Conservation (phyloP, 129 eudicot genomes). For the Saposhnikovia divaricata region DNA sequence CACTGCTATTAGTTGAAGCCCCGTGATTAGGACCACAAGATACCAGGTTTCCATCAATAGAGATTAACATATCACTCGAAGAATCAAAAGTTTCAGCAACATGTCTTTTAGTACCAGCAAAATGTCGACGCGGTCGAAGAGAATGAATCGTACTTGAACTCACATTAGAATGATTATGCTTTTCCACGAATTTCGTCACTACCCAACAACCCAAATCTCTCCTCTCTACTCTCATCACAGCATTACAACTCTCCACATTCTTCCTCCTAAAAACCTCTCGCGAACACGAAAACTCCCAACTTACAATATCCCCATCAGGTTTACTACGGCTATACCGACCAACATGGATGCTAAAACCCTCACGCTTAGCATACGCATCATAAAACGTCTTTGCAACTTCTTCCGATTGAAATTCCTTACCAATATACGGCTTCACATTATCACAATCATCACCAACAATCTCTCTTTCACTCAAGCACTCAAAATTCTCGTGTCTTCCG, state of each 20-base stretch:
- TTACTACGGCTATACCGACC: constrained; percentile 32
- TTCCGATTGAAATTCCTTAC: constrained; percentile 49
- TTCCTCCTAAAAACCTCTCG: constrained; percentile 39
- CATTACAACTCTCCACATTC: constrained; percentile 44
- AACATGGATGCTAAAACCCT: constrained; percentile 41
- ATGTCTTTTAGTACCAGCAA: constrained; percentile 36
- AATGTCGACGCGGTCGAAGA: constrained; percentile 40
- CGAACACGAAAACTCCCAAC: constrained; percentile 43
- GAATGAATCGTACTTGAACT: constrained; percentile 36
- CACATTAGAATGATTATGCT: constrained; percentile 45
- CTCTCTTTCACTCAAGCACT: constrained; percentile 18
- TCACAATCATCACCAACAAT: constrained; percentile 13
- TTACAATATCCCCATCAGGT: constrained; percentile 38
- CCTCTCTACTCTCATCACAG: constrained; percentile 35
- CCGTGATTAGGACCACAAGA: constrained; percentile 21
- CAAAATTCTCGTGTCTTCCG: constrained; percentile 10
- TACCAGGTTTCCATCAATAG: constrained; percentile 28
- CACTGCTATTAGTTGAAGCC: neutral
- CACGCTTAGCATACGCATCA: constrained; percentile 44
- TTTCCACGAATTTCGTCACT: constrained; percentile 48
- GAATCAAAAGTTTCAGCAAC: constrained; percentile 19
- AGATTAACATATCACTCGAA: constrained; percentile 23
- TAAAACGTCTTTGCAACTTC: constrained; percentile 43
- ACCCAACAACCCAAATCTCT: constrained; percentile 35
- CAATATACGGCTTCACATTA: constrained; percentile 31